Conservation (phyloP, 352 stramenopile species). For the Phytopythium boreale region DNA sequence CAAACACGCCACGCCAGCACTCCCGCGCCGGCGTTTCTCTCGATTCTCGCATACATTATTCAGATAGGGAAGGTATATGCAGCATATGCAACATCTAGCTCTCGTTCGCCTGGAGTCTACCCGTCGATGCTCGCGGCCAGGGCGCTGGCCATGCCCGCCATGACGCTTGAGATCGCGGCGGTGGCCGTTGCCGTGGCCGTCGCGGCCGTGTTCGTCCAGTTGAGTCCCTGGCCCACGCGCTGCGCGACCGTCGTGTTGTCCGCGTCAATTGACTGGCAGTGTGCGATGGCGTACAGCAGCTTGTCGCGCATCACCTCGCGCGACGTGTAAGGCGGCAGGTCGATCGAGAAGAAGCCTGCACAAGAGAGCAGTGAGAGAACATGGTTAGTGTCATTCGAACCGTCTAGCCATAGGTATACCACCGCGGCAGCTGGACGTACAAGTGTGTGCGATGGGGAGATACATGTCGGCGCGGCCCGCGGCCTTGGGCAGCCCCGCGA, state of each 20-base stretch:
- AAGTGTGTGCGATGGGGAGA: slow-evolving; percentile 84
- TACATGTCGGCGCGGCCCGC: slow-evolving; percentile 74
- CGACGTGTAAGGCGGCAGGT: slow-evolving; percentile 72
- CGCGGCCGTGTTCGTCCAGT: slow-evolving; percentile 60
- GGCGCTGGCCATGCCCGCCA: slow-evolving; percentile 35
- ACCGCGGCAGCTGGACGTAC: slow-evolving; percentile 24
- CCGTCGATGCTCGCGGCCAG: slow-evolving; percentile 4
- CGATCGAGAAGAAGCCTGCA: slow-evolving; percentile 86
- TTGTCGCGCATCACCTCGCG: slow-evolving; percentile 81
- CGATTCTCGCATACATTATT: neutral
- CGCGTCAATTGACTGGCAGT: slow-evolving; percentile 86
- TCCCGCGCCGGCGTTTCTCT: too few relatives aligned
- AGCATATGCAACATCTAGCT: neutral
- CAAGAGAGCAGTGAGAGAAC: slow-evolving; percentile 6
- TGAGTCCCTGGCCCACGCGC: slow-evolving; percentile 80
- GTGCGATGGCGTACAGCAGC: slow-evolving; percentile 85
- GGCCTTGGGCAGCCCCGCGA: slow-evolving; percentile 80
- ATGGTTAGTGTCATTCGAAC: neutral
- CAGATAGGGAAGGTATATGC: neutral
- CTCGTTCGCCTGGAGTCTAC: too few relatives aligned
- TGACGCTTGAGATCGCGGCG: slow-evolving; percentile 61
- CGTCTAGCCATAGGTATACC: neutral
- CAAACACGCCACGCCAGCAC: neutral
- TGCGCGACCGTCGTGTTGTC: slow-evolving; percentile 89
- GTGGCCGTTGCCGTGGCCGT: slow-evolving; percentile 37